Evolutionary conservation across 1,284 basidiomycete genomes (phyloP), one percentile per base, ranked within the genome.

Genomic region (Agroathelia rolfsii): DNA sequence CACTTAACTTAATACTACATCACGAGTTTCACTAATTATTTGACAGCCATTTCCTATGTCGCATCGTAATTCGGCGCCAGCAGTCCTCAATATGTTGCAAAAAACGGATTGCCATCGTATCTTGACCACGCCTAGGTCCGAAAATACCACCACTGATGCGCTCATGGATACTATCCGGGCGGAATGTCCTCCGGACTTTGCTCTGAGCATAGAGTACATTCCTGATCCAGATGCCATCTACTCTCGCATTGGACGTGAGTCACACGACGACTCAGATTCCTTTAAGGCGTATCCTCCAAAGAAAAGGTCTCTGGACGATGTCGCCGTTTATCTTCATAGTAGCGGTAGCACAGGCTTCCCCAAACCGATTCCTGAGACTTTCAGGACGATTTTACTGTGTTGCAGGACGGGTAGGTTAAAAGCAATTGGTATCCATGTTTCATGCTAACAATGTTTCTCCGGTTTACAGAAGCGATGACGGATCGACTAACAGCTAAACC

Each of bases 11-110:
- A n/a, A n/a, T n/a, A n/a, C n/a, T n/a, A n/a, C n/a, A n/a, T n/a
- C n/a, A n/a, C n/a, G n/a, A n/a, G n/a, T n/a, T n/a, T n/a, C n/a
- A n/a, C n/a, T n/a, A n/a, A n/a, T n/a, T n/a, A n/a, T 14, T 28
- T 13, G 9, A 4, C 15, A 52, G 52, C 47, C 50, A 0, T 51
- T 55, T 30, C 51, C 47, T 1, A 57, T 63, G 30, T 61, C 62
- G 0, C 55, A 51, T 3, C 52, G 59, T 2, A 61, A 60, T 31
- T 53, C 60, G 1, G 30, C 53, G 0, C 45, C 52, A 3, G 57
- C 59, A 0, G 40, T 61, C 4, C 35, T 39, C 2, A 46, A 58
- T 31, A 44, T 63, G 36, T 39, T 62, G 30, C 41, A 36, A 32
- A 53, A 48, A 36, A 51, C 49, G 0, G 39, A 39, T 1, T 53